phyloP scores from a whole-genome alignment of 192 early-diverging fungal species.

The Coemansia sp. region DNA sequence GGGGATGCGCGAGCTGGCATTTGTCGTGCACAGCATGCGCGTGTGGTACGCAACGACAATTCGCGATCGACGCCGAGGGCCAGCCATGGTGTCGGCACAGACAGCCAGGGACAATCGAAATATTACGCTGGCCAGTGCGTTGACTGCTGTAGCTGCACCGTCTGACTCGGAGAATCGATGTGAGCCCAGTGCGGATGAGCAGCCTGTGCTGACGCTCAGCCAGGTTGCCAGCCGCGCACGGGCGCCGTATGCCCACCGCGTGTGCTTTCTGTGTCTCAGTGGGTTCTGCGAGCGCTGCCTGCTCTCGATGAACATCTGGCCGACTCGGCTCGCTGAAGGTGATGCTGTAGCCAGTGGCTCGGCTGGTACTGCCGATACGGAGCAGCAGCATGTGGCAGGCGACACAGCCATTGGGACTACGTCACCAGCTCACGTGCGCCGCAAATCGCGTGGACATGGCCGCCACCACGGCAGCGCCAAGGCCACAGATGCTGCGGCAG shows the following conservation, averaged over 20 bases:
- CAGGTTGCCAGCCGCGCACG: slow-evolving; percentile 7
- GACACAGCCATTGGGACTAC: background rate
- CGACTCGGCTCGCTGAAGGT: slow-evolving; percentile 8
- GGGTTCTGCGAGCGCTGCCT: slow-evolving; percentile 49
- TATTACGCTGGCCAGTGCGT: background rate
- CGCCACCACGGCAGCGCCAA: slow-evolving; percentile 6
- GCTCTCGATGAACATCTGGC: slow-evolving; percentile 52
- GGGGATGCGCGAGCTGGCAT: slow-evolving; percentile 29
- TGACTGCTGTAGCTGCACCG: background rate
- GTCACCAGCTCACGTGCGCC: background rate
- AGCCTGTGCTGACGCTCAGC: slow-evolving; percentile 2
- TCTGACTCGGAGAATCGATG: background rate
- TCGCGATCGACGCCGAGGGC: slow-evolving; percentile 35
- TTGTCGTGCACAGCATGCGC: slow-evolving; percentile 34
- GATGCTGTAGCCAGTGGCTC: background rate
- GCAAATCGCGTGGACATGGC: slow-evolving; percentile 3
- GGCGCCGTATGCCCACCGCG: slow-evolving; percentile 30
- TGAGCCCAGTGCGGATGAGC: background rate
- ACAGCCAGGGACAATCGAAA: background rate
- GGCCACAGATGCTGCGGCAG: background rate
- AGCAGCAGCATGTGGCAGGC: background rate
- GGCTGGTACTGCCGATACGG: background rate
- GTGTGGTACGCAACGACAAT: slow-evolving; percentile 42
- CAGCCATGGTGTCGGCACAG: slow-evolving; percentile 13
- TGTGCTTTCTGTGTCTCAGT: slow-evolving; percentile 50